These are phyloP conservation scores for Microthyrium microscopicum DNA, from an alignment of 2,329 filamentous ascomycete genomes.

Conservation along the genomic window DNA sequence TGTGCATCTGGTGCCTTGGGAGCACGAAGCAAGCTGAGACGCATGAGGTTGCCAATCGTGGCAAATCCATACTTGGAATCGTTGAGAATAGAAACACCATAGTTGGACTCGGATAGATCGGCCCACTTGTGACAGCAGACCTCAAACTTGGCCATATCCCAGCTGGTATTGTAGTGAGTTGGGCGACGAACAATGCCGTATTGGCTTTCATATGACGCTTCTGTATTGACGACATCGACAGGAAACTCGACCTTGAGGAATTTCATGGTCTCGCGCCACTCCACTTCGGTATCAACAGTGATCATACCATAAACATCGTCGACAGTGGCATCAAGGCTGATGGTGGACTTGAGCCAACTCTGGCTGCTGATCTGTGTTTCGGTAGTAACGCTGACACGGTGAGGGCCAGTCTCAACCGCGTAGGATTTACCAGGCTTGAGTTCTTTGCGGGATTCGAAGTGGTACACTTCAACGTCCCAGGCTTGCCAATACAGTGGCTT, in stretches of 20 bases:
- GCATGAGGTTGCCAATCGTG: conserved; percentile 76
- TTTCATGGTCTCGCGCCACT: conserved; percentile 94
- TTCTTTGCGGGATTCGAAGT: conserved; percentile 71
- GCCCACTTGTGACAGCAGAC: conserved; percentile 93
- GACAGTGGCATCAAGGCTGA: conserved; percentile 55
- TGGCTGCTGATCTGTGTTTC: conserved; percentile 75
- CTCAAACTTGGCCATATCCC: conserved; percentile 97
- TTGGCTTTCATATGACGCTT: conserved; percentile 90
- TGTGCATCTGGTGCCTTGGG: conserved; percentile 87
- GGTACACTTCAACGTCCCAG: conserved; percentile 96
- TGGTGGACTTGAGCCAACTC: conserved; percentile 73
- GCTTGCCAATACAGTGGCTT: conserved; percentile 96
- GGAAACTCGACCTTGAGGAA: conserved; percentile 99
- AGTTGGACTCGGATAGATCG: conserved; percentile 72
- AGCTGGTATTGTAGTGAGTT: conserved; percentile 94
- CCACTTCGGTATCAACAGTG: conserved; percentile 70
- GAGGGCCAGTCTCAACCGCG: conserved; percentile 53
- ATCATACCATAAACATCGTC: conserved; percentile 44
- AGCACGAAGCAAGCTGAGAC: conserved; percentile 67
- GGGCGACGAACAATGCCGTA: conserved; percentile 78
- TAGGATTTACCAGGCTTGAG: conserved; percentile 50
- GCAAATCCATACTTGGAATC: conserved; percentile 95
- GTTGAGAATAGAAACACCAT: conserved; percentile 84
- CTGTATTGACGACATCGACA: conserved; percentile 75
- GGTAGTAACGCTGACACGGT: conserved; percentile 67